Evolutionary conservation across 1,139 yeast species (phyloP), one percentile per base, ranked within the genome.

Genomic region (Yamadazyma siamensis): DNA sequence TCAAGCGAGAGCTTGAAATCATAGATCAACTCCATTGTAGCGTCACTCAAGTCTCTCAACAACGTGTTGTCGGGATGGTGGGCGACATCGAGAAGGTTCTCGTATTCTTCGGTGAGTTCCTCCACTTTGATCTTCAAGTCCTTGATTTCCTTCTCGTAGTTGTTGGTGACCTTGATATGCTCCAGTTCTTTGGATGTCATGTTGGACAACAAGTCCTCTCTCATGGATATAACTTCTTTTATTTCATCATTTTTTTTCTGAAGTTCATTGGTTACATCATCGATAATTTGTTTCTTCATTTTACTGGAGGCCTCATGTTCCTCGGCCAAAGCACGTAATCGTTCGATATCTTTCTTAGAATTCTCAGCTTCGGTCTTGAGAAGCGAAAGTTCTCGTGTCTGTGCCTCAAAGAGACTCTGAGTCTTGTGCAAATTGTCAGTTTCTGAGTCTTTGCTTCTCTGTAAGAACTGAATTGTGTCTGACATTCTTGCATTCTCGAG

Each of bases 181-280:
- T 80, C 87, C 4, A 55, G 49, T 41, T 83, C 89, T 39, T 81
- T 73, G 15, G 79, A 69, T 1, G 80, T 58, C 74, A 82, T 66
- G 44, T 82, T 82, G 6, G 80, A 84, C 23, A 80, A 53, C 16
- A 82, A 57, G 44, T 82, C 88, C 19, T 68, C 62, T 46, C 81
- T 82, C 66, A 78, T 70, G 3, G 46, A 43, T 23, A 50, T 54
- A 18, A 61, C 52, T 30, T 63, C 66, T 17, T 50, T 45, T 14
- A 70, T 43, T 24, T 58, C 54, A 23, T 32, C 29, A 1, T 44
- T 34, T 4, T 47, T 42, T 5, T 32, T 38, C 12, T 46, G 40
- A 21, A 39, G 41, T 21, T 56, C 56, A 3, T 43, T 40, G 26
- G 59, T 58, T 18, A 65, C 46, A 7, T 56, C 63, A 7, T 50